These are phyloP conservation scores for Acer yangbiense DNA, from an alignment of 345 rosid genomes.

Conservation along the genomic window DNA sequence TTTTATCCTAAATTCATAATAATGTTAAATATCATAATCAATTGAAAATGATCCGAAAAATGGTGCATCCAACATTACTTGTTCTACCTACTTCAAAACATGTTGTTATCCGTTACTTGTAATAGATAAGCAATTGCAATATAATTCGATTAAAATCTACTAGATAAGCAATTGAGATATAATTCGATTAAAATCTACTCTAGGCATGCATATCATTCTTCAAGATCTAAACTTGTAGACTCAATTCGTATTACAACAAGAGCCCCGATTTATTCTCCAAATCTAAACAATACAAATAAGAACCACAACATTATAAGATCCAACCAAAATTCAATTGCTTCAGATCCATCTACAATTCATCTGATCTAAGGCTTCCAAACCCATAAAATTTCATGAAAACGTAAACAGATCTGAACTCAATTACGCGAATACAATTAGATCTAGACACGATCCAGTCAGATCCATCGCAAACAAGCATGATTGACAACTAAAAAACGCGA, in stretches of 20 bases:
- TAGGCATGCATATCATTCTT: background rate
- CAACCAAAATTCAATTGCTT: background rate
- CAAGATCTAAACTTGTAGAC: constrained; percentile 8
- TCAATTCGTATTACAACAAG: background rate
- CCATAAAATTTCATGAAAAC: background rate
- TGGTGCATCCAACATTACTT: too few relatives aligned
- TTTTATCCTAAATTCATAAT: background rate
- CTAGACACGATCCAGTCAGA: background rate
- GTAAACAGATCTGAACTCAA: background rate
- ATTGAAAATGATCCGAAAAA: background rate
- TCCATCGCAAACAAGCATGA: background rate
- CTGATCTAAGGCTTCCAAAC: background rate
- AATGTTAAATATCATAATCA: background rate
- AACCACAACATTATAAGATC: background rate
- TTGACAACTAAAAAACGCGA: background rate
- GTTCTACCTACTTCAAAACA: too few relatives aligned
- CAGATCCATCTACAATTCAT: constrained; percentile 8
- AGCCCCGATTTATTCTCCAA: background rate
- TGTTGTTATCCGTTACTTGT: too few relatives aligned
- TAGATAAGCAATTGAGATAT: too few relatives aligned
- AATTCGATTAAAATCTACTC: too few relatives aligned
- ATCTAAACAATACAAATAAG: background rate
- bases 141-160: too few relatives aligned
- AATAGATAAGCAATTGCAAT: too few relatives aligned
- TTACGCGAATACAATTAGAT: background rate